Conservation (phyloP, 2,329 filamentous ascomycete species). For the Monilinia vaccinii-corymbosi region DNA sequence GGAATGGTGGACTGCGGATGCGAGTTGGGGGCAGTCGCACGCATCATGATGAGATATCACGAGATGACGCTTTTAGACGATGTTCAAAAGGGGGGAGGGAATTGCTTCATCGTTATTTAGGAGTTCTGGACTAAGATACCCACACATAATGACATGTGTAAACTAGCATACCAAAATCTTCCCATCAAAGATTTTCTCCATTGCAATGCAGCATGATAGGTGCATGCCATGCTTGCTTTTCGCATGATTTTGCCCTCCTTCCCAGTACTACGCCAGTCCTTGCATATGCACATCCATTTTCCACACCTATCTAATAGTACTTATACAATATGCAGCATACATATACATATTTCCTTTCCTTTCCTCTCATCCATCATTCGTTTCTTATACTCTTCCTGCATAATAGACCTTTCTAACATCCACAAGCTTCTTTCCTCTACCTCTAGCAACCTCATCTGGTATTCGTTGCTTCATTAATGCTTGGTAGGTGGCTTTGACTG, state of each 20-base stretch:
- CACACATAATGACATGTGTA: constrained; percentile 3
- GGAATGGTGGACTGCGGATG: no score
- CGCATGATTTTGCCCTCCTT: not conserved
- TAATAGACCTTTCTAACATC: constrained; percentile 98
- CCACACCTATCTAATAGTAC: constrained; percentile 14
- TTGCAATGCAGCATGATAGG: constrained; percentile 1
- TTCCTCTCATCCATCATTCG: constrained; percentile 8
- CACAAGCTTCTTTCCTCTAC: constrained; percentile 87
- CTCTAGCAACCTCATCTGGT: constrained; percentile 82
- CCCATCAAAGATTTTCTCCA: not conserved
- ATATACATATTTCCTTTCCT: constrained; percentile 4
- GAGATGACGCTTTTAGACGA: constrained; percentile 8
- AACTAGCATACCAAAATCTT: constrained; percentile 3
- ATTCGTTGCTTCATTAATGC: constrained; percentile 76
- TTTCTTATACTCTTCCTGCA: constrained; percentile 45
- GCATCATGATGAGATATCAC: not conserved
- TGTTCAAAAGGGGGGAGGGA: not conserved
- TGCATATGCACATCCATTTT: constrained; percentile 17
- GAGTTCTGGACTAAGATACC: constrained; percentile 5
- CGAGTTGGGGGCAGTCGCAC: no score
- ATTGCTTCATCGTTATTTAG: constrained; percentile 6
- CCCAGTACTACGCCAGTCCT: constrained; percentile 2
- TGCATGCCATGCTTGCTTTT: not conserved
- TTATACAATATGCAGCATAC: constrained; percentile 42
- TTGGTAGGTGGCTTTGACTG: constrained; percentile 81